These are phyloP conservation scores for Yamadazyma trypodendri DNA, from an alignment of 1,139 yeast genomes.

Conservation along the genomic window DNA sequence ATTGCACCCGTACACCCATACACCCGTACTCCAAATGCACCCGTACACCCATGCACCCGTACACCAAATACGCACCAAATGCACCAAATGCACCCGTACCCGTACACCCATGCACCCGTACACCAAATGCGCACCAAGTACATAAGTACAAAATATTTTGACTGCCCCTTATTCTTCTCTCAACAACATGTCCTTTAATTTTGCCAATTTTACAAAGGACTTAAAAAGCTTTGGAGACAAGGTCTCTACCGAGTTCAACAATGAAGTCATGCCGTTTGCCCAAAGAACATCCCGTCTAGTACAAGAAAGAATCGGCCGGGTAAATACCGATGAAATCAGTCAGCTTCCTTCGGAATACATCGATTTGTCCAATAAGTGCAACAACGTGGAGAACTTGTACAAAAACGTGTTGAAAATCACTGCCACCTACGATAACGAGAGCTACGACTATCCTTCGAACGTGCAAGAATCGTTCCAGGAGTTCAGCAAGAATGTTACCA, in stretches of 20 bases:
- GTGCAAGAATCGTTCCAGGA: slow-evolving; percentile 71
- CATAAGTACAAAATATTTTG: too few relatives aligned
- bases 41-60: too few relatives aligned
- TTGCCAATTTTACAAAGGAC: slow-evolving; percentile 42
- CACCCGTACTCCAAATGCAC: too few relatives aligned
- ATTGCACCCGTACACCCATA: too few relatives aligned
- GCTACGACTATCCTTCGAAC: slow-evolving; percentile 86
- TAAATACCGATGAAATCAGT: slow-evolving; percentile 66
- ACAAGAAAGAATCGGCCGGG: slow-evolving; percentile 76
- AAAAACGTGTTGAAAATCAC: slow-evolving; percentile 73
- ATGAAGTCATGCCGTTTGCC: slow-evolving; percentile 61
- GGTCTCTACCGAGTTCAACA: slow-evolving; percentile 42
- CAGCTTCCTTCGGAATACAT: slow-evolving; percentile 82
- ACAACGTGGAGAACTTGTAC: slow-evolving; percentile 71
- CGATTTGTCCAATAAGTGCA: slow-evolving; percentile 73
- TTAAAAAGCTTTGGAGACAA: slow-evolving; percentile 40
- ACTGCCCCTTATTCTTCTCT: neutral
- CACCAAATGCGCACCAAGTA: too few relatives aligned
- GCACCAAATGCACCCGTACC: too few relatives aligned
- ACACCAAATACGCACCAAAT: too few relatives aligned
- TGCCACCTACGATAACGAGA: slow-evolving; percentile 67
- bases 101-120: too few relatives aligned
- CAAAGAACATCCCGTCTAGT: slow-evolving; percentile 78
- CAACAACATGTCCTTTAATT: slow-evolving; percentile 42
- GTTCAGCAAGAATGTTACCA: slow-evolving; percentile 65